A percentile compares a stretch with the other conserved stretches of the same genome.
Evolutionary conservation across 2,329 filamentous ascomycete species (phyloP).

Genomic region (Thermoascus crustaceus): DNA sequence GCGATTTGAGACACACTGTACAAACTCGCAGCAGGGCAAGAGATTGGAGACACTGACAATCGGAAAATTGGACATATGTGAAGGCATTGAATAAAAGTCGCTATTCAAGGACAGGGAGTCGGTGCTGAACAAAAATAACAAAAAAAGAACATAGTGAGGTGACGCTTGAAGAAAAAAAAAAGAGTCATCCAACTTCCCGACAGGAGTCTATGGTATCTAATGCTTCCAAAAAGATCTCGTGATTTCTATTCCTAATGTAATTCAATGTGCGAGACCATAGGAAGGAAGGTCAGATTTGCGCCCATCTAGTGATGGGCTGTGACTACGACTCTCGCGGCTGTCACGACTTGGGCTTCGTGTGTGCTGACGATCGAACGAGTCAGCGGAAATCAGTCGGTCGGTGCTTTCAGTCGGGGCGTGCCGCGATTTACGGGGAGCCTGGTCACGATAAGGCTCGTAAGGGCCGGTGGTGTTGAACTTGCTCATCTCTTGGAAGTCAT

Average conservation of each 20-base stretch:
- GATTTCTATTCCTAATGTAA: conserved; percentile 14
- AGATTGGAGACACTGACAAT: background rate
- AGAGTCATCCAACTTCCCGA: too few species aligned
- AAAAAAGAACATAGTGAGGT: background rate
- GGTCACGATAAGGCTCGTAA: conserved; percentile 34
- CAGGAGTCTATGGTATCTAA: conserved; percentile 3
- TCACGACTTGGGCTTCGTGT: conserved; percentile 20
- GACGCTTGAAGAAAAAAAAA: too few species aligned
- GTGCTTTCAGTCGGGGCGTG: conserved; percentile 24
- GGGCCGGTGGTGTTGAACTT: conserved; percentile 34
- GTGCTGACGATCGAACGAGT: conserved; percentile 18
- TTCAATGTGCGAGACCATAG: conserved; percentile 23
- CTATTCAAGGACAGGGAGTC: background rate
- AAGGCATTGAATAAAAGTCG: conserved; percentile 2
- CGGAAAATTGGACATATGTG: background rate
- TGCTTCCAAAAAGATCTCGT: conserved; percentile 2
- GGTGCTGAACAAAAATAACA: background rate
- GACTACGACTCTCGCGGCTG: conserved; percentile 16
- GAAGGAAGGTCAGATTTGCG: conserved; percentile 20
- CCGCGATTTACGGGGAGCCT: conserved; percentile 15
- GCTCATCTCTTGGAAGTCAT: conserved; percentile 24
- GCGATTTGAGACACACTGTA: background rate
- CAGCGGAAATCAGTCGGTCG: conserved; percentile 24
- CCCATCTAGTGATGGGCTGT: conserved; percentile 23
- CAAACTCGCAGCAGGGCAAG: background rate